Base-by-base conservation (phyloP, 345 rosid species). In the Eutrema japonicum region DNA sequence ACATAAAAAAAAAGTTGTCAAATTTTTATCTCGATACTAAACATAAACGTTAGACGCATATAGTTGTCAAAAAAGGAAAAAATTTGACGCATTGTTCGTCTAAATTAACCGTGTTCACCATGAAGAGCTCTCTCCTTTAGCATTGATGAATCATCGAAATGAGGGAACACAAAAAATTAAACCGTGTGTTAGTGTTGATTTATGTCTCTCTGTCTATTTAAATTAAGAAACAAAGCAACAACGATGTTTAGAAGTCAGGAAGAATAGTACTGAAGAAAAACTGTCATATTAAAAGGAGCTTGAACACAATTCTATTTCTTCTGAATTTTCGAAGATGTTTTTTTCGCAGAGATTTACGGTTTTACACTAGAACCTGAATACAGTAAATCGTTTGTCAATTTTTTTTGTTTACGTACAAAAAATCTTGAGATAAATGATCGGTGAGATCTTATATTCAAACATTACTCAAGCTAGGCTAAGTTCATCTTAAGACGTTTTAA, bases 91-190 rank as follows among this genome's bases (percentile, higher is more conserved):
- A 51, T 50, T 48, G 36, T 37, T 50, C 26, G 32, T 32, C 5
- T 43, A 54, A 43, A n/a, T n/a, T n/a, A n/a, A 13, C 60, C 60
- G 26, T 54, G 41, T 54, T 54, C 40, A 54, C 16, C 60, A 32
- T 18, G 22, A 18, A 6, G 38, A 54, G 33, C 26, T 53, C 12
- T 67, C 51, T 27, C 57, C 26, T 35, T 26, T 22, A 45, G 47
- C 54, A 57, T 69, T 57, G 55, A 46, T 57, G 53, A 38, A 55
- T 10, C 49, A 54, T 54, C 16, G 38, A 53, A 18, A 30, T 13
- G 40, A 58, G 10, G 53, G 72, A 29, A 30, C 51, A 55, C 13
- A 55, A 45, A 11, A 56, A 56, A 32, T 32, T 4, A 32, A 43
- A 66, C 22, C 22, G 11, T 22, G 45, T 53, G 33, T 54, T 54